phyloP scores from a whole-genome alignment of 768 basidiomycete genomes.

The Amanita rubescens region DNA sequence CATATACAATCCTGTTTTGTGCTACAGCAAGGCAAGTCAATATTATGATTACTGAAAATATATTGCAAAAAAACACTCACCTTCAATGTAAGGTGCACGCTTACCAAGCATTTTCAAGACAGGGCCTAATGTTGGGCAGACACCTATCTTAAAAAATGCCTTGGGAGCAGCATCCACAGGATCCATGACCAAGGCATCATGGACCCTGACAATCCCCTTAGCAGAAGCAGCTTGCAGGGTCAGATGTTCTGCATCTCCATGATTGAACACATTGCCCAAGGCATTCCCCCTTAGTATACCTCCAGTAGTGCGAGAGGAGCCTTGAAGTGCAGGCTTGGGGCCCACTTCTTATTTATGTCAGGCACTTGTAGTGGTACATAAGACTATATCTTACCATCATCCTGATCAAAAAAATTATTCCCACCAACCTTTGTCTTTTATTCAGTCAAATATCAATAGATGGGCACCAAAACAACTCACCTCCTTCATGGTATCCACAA shows the following conservation, averaged over 20 bases:
- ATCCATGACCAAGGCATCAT: background rate
- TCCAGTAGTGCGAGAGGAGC: constrained; percentile 5
- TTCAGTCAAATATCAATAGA: background rate
- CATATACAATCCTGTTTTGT: background rate
- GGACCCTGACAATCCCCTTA: background rate
- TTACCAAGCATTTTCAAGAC: background rate
- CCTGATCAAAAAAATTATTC: background rate
- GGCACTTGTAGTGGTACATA: background rate
- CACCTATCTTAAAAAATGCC: background rate
- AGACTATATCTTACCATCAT: background rate
- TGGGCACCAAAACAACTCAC: background rate
- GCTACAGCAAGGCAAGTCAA: background rate
- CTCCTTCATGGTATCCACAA: background rate
- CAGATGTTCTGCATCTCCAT: background rate
- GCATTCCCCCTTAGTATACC: constrained; percentile 6
- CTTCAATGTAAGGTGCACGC: background rate
- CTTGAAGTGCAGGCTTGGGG: background rate
- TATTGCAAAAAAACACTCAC: background rate
- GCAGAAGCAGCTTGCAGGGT: background rate
- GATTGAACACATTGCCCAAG: constrained; percentile 7
- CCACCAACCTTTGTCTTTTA: background rate
- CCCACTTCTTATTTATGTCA: background rate
- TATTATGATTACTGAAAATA: background rate
- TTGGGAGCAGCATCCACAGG: background rate
- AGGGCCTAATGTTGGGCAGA: background rate